Base-by-base conservation (phyloP, 2,329 filamentous ascomycete species). In the Pseudocercospora fuligena region DNA sequence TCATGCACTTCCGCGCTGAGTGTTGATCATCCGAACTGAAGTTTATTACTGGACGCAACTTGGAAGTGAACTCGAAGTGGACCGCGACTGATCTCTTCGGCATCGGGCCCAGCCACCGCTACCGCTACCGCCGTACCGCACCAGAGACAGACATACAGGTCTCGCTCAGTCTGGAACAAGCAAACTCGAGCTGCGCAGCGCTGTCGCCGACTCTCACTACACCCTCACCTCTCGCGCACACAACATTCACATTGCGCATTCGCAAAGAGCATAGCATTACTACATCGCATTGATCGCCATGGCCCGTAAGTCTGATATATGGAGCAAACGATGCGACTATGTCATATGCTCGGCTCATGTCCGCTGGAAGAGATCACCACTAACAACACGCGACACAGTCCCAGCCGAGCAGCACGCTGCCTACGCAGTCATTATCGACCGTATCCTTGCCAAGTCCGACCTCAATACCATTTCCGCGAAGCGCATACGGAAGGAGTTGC, bases 391-490 rank as follows among this genome's bases (percentile, higher is more conserved):
- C 27, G 31, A 36, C 25, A 51, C 63, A 77, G 75, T 78, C 11
- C 69, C 75, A 2, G 67, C 70, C 19, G 73, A 75, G 65, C 74
- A 76, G 64, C 66, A 64, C 16, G 74, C 74, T n/a, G 67, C 74
- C 9, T 78, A 88, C 76, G 81, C 83, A 53, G 79, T 79, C 72
- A 87, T 89, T 76, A 90, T 90, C 72, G 88, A 90, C 77, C 80
- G 82, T 33, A 90, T 90, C 72, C 81, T 90, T 60, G 82, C 82
- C 53, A 79, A 79, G 63, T 87, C 86, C 74, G 88, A 90, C 73
- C 80, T 90, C 31, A 86, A 87, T 69, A 89, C 86, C 62, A 86
- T 90, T 70, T 89, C 88, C 40, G 87, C 87, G 66, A 90, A 90
- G 80, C 83, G 84, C 72, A 89, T 90, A 77, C 86, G 88, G 70